These are phyloP conservation scores for Myxozyma vanderwaltii DNA, from an alignment of 805 yeast species.

Conservation along the genomic window DNA sequence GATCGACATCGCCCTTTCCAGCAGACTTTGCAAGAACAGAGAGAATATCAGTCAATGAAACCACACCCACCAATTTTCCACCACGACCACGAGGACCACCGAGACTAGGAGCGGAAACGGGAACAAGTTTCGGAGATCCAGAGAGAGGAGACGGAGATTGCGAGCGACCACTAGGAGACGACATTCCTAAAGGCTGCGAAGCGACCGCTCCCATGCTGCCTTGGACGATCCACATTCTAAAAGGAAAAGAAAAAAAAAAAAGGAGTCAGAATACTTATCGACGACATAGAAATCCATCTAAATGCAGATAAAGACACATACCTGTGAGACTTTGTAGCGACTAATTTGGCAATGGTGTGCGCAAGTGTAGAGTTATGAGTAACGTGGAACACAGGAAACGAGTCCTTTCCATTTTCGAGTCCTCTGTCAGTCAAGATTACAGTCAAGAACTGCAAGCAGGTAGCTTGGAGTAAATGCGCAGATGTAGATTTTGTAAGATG, in stretches of 20 bases:
- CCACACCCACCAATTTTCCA: constrained; percentile 87
- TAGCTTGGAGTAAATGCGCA: constrained; percentile 74
- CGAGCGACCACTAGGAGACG: constrained; percentile 18
- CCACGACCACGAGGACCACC: constrained; percentile 43
- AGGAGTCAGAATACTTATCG: too few relatives aligned
- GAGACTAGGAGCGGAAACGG: constrained; percentile 12
- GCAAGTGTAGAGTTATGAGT: constrained; percentile 76
- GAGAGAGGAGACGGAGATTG: constrained; percentile 32
- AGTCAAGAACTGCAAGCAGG: constrained; percentile 85
- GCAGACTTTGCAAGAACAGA: constrained; percentile 74
- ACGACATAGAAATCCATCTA: too few relatives aligned
- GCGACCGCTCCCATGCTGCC: too few relatives aligned
- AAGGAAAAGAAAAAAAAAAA: too few relatives aligned
- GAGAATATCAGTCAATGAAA: constrained; percentile 86
- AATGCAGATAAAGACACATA: too few relatives aligned
- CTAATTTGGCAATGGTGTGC: constrained; percentile 89
- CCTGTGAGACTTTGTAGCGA: constrained; percentile 92
- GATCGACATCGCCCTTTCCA: constrained; percentile 71
- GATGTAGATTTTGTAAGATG: constrained; percentile 78
- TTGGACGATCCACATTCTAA: constrained; percentile 45
- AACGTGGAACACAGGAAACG: constrained; percentile 95
- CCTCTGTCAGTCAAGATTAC: constrained; percentile 87
- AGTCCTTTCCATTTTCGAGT: constrained; percentile 90
- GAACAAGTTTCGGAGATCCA: constrained; percentile 34
- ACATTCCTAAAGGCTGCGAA: constrained; percentile 33